Base-by-base conservation (phyloP, 208 protist genomes). In the Trypanosoma mega region DNA sequence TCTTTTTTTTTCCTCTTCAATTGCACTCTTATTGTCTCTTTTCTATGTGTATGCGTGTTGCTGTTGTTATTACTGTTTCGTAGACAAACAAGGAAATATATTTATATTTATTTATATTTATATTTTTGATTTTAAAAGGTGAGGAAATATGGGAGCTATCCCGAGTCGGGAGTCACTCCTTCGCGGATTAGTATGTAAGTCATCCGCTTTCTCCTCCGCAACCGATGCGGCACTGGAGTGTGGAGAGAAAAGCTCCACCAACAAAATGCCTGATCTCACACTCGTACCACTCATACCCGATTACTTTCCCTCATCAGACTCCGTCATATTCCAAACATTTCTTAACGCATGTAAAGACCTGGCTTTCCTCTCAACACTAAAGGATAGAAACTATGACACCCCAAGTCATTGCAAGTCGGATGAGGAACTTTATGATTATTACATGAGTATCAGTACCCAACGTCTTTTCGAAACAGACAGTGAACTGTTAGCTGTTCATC, bases 251-350 rank as follows among this genome's bases (percentile, higher is more conserved):
- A n/a, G n/a, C n/a, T n/a, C n/a, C n/a, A n/a, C n/a, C n/a, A 26
- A 36, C n/a, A 24, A 21, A 12, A 14, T 26, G 31, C 59, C 26
- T 0, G 74, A 84, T 47, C 68, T 85, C 11, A 48, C 84, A 14
- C 73, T 90, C 21, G 74, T 87, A 39, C 83, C 82, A 0, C 68
- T 90, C 20, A 84, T 87, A 23, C 43, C 73, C 1, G 76, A 90
- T 12, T 90, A 87, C 63, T 87, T 90, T 49, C 68, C 76, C 36
- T 81, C 47, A 51, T 48, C 49, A 11, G 51, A 50, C 12, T 82
- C 63, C 4, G 64, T 60, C 30, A 68, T 84, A 5, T 87, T 90
- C 46, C 67, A 80, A 53, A 67, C 82, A 55, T 71, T 90, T 12
- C 43, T 82, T 20, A 39, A 53, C 24, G 74, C 82, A 45, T 74